Conservation (phyloP, 805 yeast genomes). For the Starmera amethionina region DNA sequence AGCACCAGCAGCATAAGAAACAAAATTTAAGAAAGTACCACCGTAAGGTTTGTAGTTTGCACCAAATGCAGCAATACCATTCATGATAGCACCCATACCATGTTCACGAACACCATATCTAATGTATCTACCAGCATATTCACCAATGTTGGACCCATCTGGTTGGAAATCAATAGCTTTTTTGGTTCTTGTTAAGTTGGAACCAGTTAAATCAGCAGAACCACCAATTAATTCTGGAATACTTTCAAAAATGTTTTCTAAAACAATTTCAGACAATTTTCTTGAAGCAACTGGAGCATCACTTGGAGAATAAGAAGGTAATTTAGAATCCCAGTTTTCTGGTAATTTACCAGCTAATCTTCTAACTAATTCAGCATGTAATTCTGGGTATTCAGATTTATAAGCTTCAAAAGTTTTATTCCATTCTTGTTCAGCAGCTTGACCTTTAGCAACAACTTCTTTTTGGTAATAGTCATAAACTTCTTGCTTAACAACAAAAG, state of each 20-base stretch:
- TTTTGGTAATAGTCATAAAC: constrained; percentile 62
- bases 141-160: constrained; percentile 68
- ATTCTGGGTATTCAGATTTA: constrained; percentile 59
- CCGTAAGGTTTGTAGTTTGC: constrained; percentile 85
- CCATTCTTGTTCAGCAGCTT: constrained; percentile 69
- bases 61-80: constrained; percentile 91
- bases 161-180: constrained; percentile 90
- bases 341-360: constrained; percentile 76
- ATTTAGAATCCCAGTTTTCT: constrained; percentile 61
- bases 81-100: constrained; percentile 97
- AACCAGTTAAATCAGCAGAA: constrained; percentile 96
- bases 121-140: constrained; percentile 85
- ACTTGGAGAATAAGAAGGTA: constrained; percentile 70
- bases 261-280: constrained; percentile 80
- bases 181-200: constrained; percentile 86
- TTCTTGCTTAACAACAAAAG: constrained; percentile 73
- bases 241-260: constrained; percentile 47
- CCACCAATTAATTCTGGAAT: constrained; percentile 94
- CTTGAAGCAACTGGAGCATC: constrained; percentile 90
- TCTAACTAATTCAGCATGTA: constrained; percentile 71
- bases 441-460: constrained; percentile 50
- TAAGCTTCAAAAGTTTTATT: constrained; percentile 51
- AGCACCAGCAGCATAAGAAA: constrained; percentile 79
- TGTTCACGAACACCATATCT: constrained; percentile 99
- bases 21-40: constrained; percentile 96